Conservation (phyloP, 352 stramenopile species). For the Phytophthora nicotianae region DNA sequence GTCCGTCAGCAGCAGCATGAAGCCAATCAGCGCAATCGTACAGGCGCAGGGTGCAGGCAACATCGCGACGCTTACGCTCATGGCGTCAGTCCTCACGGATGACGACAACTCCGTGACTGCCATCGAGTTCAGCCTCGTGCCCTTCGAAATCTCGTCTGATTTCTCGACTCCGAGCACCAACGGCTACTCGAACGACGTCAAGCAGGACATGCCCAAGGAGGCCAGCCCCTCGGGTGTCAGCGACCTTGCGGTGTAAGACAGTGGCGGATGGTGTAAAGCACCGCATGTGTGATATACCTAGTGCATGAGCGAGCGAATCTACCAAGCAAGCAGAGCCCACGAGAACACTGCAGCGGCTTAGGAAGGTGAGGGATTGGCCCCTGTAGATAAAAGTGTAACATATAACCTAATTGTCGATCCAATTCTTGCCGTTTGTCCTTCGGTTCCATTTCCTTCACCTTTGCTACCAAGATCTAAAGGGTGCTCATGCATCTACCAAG, state of each 20-base stretch:
- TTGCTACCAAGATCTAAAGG: no score
- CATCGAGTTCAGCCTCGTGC: slow-evolving; percentile 72
- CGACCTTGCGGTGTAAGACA: slow-evolving; percentile 54
- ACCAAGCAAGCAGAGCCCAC: slow-evolving; percentile 14
- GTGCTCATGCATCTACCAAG: no score
- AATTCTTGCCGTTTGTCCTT: slow-evolving; percentile 1
- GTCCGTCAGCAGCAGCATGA: slow-evolving; percentile 45
- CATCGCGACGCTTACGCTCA: slow-evolving; percentile 58
- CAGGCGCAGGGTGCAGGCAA: slow-evolving; percentile 47
- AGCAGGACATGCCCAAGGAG: slow-evolving; percentile 51
- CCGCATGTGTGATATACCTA: slow-evolving; percentile 25
- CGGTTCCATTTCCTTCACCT: background rate
- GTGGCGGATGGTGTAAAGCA: background rate
- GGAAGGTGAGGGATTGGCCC: slow-evolving; percentile 21
- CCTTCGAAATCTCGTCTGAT: slow-evolving; percentile 60
- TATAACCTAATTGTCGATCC: slow-evolving; percentile 61
- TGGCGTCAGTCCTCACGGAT: slow-evolving; percentile 64
- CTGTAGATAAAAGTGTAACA: slow-evolving; percentile 54
- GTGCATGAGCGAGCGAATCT: slow-evolving; percentile 24
- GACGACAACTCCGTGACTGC: slow-evolving; percentile 50
- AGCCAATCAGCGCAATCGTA: slow-evolving; percentile 52
- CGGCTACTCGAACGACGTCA: slow-evolving; percentile 25
- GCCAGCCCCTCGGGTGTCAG: slow-evolving; percentile 58
- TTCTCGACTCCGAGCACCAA: slow-evolving; percentile 21
- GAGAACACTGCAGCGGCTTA: slow-evolving; percentile 26